Percentiles rank a stretch among this genome's conserved stretches.
phyloP scores from a whole-genome alignment of 768 basidiomycete genomes.

The Dictyophora rubrovolvata region DNA sequence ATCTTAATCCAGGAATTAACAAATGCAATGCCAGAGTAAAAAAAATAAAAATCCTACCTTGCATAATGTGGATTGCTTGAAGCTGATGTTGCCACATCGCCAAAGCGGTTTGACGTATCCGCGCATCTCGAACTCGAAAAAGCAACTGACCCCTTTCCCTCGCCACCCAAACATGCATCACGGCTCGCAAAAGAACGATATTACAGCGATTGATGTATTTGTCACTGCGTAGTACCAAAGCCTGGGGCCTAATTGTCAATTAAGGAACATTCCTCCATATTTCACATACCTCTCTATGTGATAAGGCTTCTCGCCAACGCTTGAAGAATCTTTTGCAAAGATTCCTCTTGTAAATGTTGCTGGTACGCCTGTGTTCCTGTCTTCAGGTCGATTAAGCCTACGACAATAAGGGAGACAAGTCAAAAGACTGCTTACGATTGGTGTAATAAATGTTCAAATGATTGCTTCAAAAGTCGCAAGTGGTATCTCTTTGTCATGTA shows the following conservation, averaged over 20 bases:
- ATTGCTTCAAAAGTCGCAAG: slow-evolving; percentile 36
- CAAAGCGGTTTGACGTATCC: slow-evolving; percentile 38
- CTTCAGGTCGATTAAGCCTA: slow-evolving; percentile 23
- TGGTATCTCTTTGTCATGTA: slow-evolving; percentile 1
- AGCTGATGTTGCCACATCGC: slow-evolving; percentile 40
- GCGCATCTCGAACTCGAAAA: slow-evolving; percentile 37
- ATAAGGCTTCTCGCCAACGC: slow-evolving; percentile 46
- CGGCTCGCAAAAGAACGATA: slow-evolving; percentile 44
- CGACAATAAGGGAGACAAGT: background rate
- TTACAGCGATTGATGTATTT: slow-evolving; percentile 51
- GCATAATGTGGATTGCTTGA: slow-evolving; percentile 27
- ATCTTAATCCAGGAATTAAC: slow-evolving; percentile 35
- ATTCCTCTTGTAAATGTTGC: slow-evolving; percentile 29
- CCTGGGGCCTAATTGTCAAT: slow-evolving; percentile 27
- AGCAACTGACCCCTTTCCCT: slow-evolving; percentile 52
- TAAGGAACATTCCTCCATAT: background rate
- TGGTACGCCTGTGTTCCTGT: slow-evolving; percentile 32
- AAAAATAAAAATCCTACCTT: slow-evolving; percentile 25
- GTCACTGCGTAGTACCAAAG: slow-evolving; percentile 42
- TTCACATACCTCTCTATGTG: slow-evolving; percentile 39
- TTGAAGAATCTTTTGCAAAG: slow-evolving; percentile 37
- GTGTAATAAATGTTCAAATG: slow-evolving; percentile 48
- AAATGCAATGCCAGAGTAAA: background rate
- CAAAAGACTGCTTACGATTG: slow-evolving; percentile 34
- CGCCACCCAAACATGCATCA: slow-evolving; percentile 58